Percentiles rank a stretch among this genome's conserved stretches.
Conservation (phyloP, 495 filamentous ascomycete genomes). For the Penicillium psychrofluorescens region DNA sequence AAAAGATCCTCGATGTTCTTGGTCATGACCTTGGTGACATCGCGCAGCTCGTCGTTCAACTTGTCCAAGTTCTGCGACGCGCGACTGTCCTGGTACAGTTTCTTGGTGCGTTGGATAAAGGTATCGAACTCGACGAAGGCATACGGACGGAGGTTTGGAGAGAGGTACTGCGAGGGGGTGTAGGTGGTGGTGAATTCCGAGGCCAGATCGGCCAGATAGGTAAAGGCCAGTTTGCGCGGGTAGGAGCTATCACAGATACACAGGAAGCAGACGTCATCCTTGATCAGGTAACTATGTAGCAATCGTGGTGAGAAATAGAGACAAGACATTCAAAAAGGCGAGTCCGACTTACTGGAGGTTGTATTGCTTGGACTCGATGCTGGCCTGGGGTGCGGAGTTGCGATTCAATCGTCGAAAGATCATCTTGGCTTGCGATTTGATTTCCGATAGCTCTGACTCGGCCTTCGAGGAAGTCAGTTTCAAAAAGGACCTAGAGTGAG, state of each 20-base stretch:
- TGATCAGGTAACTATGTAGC: conserved; percentile 68
- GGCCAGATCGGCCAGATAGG: conserved; percentile 88
- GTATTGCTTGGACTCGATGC: conserved; percentile 80
- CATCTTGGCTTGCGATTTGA: conserved; percentile 86
- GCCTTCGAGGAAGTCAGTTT: conserved; percentile 29
- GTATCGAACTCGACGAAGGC: conserved; percentile 97
- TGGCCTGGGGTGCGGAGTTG: conserved; percentile 83
- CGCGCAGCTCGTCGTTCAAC: conserved; percentile 89
- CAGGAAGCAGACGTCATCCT: conserved; percentile 76
- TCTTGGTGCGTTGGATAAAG: conserved; percentile 88
- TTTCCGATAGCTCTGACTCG: conserved; percentile 72
- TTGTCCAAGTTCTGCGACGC: conserved; percentile 82
- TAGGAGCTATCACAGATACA: conserved; percentile 90
- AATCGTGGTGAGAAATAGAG: no score
- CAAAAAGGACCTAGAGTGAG: no score
- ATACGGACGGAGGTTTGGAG: conserved; percentile 75
- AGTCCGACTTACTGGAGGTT: conserved; percentile 67
- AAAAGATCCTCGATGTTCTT: conserved; percentile 99
- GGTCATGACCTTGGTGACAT: conserved; percentile 99
- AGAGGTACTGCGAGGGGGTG: conserved; percentile 60
- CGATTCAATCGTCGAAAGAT: conserved; percentile 79
- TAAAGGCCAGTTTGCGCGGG: conserved; percentile 97
- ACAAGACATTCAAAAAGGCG: not conserved
- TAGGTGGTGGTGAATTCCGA: conserved; percentile 90
- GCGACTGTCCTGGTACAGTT: conserved; percentile 88